These are phyloP conservation scores for Erucastrum elatum DNA, from an alignment of 345 rosid species.

Conservation along the genomic window DNA sequence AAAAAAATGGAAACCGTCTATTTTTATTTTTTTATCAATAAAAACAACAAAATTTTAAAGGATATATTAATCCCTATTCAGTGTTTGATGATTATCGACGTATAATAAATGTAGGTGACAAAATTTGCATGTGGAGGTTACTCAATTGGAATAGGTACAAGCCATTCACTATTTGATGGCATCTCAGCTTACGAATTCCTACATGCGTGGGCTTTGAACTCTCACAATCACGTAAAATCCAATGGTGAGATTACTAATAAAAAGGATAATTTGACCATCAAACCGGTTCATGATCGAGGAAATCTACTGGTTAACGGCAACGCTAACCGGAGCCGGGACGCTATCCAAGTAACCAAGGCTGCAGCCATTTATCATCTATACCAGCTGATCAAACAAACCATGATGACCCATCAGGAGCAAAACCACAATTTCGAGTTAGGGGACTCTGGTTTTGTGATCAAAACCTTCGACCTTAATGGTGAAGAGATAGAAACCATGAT, in stretches of 20 bases:
- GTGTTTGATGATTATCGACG: neutral
- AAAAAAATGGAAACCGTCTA: neutral
- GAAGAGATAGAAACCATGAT: slow-evolving; percentile 50
- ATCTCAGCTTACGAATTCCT: slow-evolving; percentile 57
- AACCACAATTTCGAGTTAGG: slow-evolving; percentile 8
- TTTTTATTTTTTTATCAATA: neutral
- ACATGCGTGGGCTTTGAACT: slow-evolving; percentile 54
- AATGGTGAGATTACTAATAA: slow-evolving; percentile 2
- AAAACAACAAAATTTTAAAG: neutral
- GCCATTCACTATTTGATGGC: slow-evolving; percentile 71
- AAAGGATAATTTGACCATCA: slow-evolving; percentile 17
- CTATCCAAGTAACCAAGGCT: slow-evolving; percentile 34
- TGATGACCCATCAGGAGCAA: slow-evolving; percentile 25
- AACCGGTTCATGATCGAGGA: slow-evolving; percentile 61
- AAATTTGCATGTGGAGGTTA: slow-evolving; percentile 69
- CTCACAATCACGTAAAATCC: slow-evolving; percentile 34
- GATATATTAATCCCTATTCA: neutral
- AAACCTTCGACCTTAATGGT: slow-evolving; percentile 50
- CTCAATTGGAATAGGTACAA: slow-evolving; percentile 61
- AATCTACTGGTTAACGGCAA: slow-evolving; percentile 32
- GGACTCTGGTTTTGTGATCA: slow-evolving; percentile 40
- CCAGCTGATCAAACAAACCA: slow-evolving; percentile 54
- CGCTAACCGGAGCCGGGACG: slow-evolving; percentile 4
- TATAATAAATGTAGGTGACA: slow-evolving; percentile 50
- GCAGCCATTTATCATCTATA: slow-evolving; percentile 67